Base-by-base conservation (phyloP, 73 alveolate species). In the Effrenium voratum region DNA sequence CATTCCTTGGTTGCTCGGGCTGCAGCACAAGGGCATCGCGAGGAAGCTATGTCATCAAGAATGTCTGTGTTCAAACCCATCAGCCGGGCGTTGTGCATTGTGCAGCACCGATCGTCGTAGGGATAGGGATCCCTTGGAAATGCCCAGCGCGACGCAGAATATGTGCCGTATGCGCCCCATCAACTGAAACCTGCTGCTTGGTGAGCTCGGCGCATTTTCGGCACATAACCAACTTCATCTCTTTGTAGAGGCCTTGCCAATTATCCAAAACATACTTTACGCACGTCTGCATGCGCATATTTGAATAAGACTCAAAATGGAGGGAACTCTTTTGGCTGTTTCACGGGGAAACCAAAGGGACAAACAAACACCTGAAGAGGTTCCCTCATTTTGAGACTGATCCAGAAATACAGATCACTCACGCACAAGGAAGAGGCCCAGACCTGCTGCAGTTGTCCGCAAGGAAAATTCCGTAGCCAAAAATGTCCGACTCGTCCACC, bases 381-480 rank as follows among this genome's bases (percentile, higher is more conserved):
- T 36, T 34, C 32, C 46, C 46, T 47, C 82, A 13, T 47, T 36
- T 30, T 34, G 82, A 16, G 36, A 5, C 34, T 19, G 82, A 36
- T 72, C 32, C 38, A n/a, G n/a, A n/a, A n/a, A n/a, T n/a, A n/a
- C n/a, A n/a, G n/a, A n/a, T n/a, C n/a, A n/a, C n/a, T n/a, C n/a
- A n/a, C n/a, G n/a, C n/a, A n/a, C 43, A 30, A 50, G 19, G 8
- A 22, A 15, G 34, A 34, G 12, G 41, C 92, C 52, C 24, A 82
- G 75, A 45, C 97, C 97, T 68, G 97, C 97, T 90, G 87, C 97
- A 90, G 79, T 90, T 90, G 97, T 90, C 97, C n/a, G 97, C 97
- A 75, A 90, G 76, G 75, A 90, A 90, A 70, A 90, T 66, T 32
- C 97, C 97, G 32, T 90, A 90, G 75, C 97, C 97, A 55, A 32